These are phyloP conservation scores for Beauveria asiatica DNA, from an alignment of 2,329 filamentous ascomycete genomes.

Conservation along the genomic window DNA sequence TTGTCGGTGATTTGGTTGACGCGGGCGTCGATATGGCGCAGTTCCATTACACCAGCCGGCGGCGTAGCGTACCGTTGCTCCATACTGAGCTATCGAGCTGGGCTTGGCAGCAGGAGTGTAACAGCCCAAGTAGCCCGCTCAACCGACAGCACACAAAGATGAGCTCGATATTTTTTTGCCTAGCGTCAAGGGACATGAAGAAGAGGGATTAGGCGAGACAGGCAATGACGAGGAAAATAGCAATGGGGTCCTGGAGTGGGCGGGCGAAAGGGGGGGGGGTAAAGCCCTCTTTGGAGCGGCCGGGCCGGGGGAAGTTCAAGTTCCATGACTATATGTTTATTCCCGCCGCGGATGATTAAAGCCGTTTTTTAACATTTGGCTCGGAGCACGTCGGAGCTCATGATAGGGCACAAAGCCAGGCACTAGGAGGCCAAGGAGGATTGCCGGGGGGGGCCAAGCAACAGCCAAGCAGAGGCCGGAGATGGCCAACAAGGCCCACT, in stretches of 20 bases:
- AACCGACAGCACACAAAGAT: neutral
- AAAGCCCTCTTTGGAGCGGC: neutral
- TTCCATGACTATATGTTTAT: neutral
- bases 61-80: neutral
- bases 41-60: neutral
- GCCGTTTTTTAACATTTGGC: too few relatives aligned
- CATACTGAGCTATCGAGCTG: neutral
- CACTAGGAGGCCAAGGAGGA: neutral
- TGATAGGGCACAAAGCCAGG: too few relatives aligned
- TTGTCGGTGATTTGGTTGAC: neutral
- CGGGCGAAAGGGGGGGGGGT: neutral
- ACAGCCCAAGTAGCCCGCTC: neutral
- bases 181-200: neutral
- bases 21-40: neutral
- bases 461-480: neutral
- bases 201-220: neutral
- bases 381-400: too few relatives aligned
- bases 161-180: neutral
- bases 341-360: too few relatives aligned
- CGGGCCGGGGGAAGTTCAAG: neutral
- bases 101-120: neutral
- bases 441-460: neutral
- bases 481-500: neutral
- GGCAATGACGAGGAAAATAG: neutral
- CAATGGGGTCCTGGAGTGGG: neutral